Percentiles rank a stretch among this genome's conserved stretches.
Conservation (phyloP, 371 early-diverging fungal genomes). For the Saksenaea oblongispora region DNA sequence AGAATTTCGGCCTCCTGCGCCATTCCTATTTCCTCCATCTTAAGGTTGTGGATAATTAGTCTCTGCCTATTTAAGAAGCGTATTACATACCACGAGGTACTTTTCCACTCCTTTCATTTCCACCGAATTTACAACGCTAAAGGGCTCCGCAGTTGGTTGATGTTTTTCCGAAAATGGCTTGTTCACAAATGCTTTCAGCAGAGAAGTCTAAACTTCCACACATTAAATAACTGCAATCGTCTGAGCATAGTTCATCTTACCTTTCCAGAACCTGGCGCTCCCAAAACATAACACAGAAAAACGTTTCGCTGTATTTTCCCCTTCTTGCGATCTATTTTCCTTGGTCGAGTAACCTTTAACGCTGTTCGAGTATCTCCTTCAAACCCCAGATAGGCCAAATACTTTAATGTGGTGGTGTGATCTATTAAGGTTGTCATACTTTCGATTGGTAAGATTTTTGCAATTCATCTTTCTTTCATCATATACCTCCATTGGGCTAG, state of each 20-base stretch:
- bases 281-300: constrained; percentile 92
- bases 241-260: constrained; percentile 31
- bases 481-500: constrained; percentile 93
- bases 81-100: constrained; percentile 78
- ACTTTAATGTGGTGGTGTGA: constrained; percentile 83
- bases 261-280: constrained; percentile 93
- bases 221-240: neutral
- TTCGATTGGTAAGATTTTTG: neutral
- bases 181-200: constrained; percentile 83
- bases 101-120: constrained; percentile 93
- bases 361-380: constrained; percentile 79
- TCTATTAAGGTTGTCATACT: constrained; percentile 95
- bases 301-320: constrained; percentile 86
- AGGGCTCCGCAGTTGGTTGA: constrained; percentile 73
- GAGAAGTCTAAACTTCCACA: constrained; percentile 63
- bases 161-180: constrained; percentile 78
- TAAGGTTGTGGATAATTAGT: constrained; percentile 9
- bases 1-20: constrained; percentile 78
- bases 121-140: constrained; percentile 90
- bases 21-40: constrained; percentile 91
- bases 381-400: constrained; percentile 95
- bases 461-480: constrained; percentile 2
- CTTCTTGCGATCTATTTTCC: constrained; percentile 73
- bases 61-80: neutral
- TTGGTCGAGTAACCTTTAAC: constrained; percentile 65